Evolutionary conservation across 2,329 filamentous ascomycete genomes (phyloP).

Genomic region (Fusarium brevicatenulatum): DNA sequence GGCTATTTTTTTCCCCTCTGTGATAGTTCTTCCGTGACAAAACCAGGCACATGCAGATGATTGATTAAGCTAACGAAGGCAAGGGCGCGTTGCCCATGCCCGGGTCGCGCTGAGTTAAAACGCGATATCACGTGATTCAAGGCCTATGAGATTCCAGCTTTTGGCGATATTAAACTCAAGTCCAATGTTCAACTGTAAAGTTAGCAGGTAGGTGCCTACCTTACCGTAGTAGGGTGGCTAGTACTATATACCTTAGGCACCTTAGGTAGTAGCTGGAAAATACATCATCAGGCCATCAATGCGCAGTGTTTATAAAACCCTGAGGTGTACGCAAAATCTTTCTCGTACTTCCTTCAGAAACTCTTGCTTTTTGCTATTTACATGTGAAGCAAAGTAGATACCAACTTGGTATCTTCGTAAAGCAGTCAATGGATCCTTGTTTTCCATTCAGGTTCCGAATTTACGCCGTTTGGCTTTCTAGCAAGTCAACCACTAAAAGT

Average conservation of each 20-base stretch:
- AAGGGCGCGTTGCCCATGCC: slow-evolving; percentile 20
- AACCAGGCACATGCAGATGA: not conserved
- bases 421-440: not conserved
- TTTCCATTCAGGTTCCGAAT: not conserved
- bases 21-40: not conserved
- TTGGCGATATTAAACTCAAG: not conserved
- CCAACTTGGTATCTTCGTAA: not conserved
- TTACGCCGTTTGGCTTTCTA: not conserved
- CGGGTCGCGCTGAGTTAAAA: slow-evolving; percentile 16
- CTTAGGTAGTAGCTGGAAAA: not conserved
- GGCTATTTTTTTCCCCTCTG: not conserved
- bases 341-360: not conserved
- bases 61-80: not conserved
- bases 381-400: not conserved
- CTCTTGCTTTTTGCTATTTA: not conserved
- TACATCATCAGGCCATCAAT: not conserved
- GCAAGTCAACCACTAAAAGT: slow-evolving; percentile 10
- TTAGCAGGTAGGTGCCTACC: not conserved
- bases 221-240: not conserved
- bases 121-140: slow-evolving; percentile 43
- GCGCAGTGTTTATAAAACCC: not conserved
- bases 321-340: not conserved
- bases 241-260: too few species aligned
- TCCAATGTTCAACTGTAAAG: not conserved
- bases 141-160: not conserved